Evolutionary conservation across 2,329 filamentous ascomycete genomes (phyloP).

Genomic region (Metarhizium anisopliae): DNA sequence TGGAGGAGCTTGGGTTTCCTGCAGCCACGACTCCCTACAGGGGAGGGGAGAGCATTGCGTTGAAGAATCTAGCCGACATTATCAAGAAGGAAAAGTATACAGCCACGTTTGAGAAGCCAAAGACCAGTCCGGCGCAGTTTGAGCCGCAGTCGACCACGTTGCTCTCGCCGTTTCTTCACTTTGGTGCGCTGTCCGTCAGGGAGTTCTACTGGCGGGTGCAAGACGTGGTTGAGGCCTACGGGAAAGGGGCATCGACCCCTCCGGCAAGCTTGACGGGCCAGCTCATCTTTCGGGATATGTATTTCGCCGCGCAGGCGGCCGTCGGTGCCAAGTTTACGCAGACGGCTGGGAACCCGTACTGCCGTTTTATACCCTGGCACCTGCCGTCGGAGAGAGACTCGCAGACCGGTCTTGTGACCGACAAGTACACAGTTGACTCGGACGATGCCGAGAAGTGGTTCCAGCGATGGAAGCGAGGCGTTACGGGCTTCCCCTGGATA

Average conservation of each 20-base stretch:
- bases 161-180: constrained; percentile 65
- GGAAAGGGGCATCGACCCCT: constrained; percentile 47
- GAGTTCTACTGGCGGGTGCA: constrained; percentile 66
- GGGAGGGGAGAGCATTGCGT: constrained; percentile 60
- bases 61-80: constrained; percentile 49
- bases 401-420: constrained; percentile 39
- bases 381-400: constrained; percentile 50
- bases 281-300: constrained; percentile 73
- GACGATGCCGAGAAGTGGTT: constrained; percentile 56
- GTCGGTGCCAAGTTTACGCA: constrained; percentile 57
- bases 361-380: constrained; percentile 73
- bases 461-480: constrained; percentile 57
- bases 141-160: constrained; percentile 65
- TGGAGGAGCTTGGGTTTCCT: constrained; percentile 61
- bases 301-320: constrained; percentile 66
- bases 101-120: constrained; percentile 67
- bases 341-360: constrained; percentile 55
- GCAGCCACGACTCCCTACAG: constrained; percentile 56
- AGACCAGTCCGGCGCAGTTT: constrained; percentile 66
- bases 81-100: constrained; percentile 56
- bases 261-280: constrained; percentile 66
- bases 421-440: constrained; percentile 55
- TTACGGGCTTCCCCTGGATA: constrained; percentile 72
- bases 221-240: constrained; percentile 49
- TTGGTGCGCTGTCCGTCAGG: constrained; percentile 60